phyloP scores from a whole-genome alignment of 2,329 filamentous ascomycete genomes.

The Penicillium sp. region DNA sequence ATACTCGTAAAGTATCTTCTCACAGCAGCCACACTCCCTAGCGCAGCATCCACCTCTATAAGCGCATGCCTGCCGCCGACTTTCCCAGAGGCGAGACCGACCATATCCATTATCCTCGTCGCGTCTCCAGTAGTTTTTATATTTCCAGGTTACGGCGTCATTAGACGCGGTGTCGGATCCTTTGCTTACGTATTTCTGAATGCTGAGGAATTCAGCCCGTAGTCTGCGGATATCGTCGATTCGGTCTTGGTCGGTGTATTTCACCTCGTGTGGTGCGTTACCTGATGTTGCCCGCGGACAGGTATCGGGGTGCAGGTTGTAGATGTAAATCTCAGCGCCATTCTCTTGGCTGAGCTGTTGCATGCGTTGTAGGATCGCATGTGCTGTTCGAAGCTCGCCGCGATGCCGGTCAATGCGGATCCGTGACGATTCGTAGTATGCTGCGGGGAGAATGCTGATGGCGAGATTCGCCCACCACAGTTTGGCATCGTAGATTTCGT shows the following conservation, averaged over 20 bases:
- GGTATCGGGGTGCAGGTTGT: background rate
- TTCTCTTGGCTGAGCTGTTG: too few species aligned
- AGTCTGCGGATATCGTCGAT: background rate
- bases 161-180: background rate
- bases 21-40: background rate
- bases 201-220: background rate
- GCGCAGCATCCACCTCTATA: background rate
- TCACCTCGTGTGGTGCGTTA: background rate
- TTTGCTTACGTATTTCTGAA: background rate
- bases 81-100: background rate
- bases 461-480: too few species aligned
- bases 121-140: background rate
- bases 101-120: background rate
- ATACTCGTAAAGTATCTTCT: background rate
- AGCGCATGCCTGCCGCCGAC: background rate
- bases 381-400: too few species aligned
- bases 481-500: too few species aligned
- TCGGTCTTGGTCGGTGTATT: background rate
- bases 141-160: background rate
- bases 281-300: background rate
- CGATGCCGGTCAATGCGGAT: too few species aligned
- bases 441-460: too few species aligned
- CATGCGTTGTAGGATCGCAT: too few species aligned
- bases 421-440: too few species aligned
- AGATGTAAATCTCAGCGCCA: too few species aligned